Evolutionary conservation across 805 yeast species (phyloP).

Genomic region (Kodamaea restingae): DNA sequence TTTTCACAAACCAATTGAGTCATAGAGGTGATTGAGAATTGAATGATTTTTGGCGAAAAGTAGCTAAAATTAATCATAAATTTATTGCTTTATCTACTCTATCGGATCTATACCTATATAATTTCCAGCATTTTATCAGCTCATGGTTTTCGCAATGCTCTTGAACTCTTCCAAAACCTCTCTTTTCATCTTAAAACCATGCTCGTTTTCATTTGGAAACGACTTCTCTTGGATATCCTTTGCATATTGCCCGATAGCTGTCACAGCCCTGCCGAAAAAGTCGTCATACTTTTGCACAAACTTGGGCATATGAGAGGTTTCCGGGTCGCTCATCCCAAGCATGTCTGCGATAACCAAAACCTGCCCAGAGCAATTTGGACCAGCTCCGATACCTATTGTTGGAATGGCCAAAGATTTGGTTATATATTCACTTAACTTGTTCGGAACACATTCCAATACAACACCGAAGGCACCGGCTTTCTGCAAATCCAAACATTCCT

Average conservation of each 20-base stretch:
- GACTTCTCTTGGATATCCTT: conserved; percentile 49
- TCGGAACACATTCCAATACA: conserved; percentile 85
- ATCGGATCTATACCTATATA: not conserved
- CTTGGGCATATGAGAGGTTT: conserved; percentile 47
- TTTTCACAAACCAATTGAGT: conserved; percentile 23
- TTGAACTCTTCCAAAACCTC: conserved; percentile 44
- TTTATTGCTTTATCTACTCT: not conserved
- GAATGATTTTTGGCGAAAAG: not conserved
- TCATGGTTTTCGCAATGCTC: conserved; percentile 4
- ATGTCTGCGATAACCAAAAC: conserved; percentile 84
- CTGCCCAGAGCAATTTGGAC: conserved; percentile 78
- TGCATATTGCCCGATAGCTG: conserved; percentile 52
- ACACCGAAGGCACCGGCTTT: conserved; percentile 72
- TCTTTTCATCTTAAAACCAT: conserved; percentile 66
- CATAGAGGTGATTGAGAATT: conserved; percentile 11
- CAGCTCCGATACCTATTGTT: conserved; percentile 96
- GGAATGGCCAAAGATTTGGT: conserved; percentile 64
- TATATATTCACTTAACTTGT: conserved; percentile 58
- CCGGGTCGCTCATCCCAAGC: conserved; percentile 66
- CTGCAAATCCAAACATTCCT: conserved; percentile 69
- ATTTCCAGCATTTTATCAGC: not conserved
- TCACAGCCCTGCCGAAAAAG: conserved; percentile 44
- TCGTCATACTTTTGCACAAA: conserved; percentile 71
- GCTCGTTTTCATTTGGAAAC: conserved; percentile 61
- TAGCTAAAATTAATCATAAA: not conserved